These are phyloP conservation scores for Wallemia mellicola DNA, from an alignment of 1,284 basidiomycete species.

Conservation along the genomic window DNA sequence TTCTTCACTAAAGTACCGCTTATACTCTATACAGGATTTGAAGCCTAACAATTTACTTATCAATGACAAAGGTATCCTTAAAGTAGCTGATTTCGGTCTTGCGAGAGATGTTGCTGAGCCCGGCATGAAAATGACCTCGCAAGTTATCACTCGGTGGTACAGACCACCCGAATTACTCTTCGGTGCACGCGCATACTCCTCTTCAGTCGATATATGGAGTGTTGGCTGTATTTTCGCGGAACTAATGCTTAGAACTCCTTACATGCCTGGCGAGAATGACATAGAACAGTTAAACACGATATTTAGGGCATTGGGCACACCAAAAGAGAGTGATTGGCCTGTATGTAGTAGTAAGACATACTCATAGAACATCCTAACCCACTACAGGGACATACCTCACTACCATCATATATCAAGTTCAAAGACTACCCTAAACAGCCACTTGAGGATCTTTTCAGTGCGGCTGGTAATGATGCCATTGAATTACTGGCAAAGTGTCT, in stretches of 20 bases:
- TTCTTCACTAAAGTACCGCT: not conserved
- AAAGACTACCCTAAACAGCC: slow-evolving; percentile 55
- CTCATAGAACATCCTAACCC: slow-evolving; percentile 1
- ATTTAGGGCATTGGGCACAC: slow-evolving; percentile 78
- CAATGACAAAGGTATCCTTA: slow-evolving; percentile 62
- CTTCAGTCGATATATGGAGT: slow-evolving; percentile 75
- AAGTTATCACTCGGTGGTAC: slow-evolving; percentile 97
- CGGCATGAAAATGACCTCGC: slow-evolving; percentile 81
- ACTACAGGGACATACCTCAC: slow-evolving; percentile 44
- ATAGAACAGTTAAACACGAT: slow-evolving; percentile 87
- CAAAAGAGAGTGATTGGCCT: slow-evolving; percentile 89
- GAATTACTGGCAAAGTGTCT: slow-evolving; percentile 55
- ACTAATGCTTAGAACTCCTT: slow-evolving; percentile 76
- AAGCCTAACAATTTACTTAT: slow-evolving; percentile 98
- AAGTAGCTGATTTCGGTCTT: slow-evolving; percentile 96
- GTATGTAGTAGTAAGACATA: slow-evolving; percentile 20
- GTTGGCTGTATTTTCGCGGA: slow-evolving; percentile 90
- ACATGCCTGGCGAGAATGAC: slow-evolving; percentile 73
- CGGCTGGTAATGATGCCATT: slow-evolving; percentile 57
- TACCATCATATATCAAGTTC: slow-evolving; percentile 63
- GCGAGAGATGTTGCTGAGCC: slow-evolving; percentile 85
- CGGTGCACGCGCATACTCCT: slow-evolving; percentile 59
- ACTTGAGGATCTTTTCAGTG: slow-evolving; percentile 60
- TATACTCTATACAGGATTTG: slow-evolving; percentile 35
- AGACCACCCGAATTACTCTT: slow-evolving; percentile 78